Evolutionary conservation across 192 early-diverging fungal species (phyloP), one percentile per base, ranked within the genome.

Genomic region (Coemansia sp.): DNA sequence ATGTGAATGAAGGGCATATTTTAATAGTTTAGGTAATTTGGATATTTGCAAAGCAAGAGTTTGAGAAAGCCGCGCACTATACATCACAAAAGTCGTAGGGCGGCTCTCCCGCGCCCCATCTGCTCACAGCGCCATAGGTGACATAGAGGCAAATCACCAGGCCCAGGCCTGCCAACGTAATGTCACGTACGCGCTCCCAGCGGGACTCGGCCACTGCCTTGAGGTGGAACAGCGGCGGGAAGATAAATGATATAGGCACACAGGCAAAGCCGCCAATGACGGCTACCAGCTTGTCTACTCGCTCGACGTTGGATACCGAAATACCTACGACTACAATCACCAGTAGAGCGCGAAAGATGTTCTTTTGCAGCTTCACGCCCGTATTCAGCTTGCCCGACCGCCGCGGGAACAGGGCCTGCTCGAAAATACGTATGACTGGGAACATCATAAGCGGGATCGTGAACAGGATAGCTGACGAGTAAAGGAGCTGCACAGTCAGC

Each of bases 381-480:
- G 47, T 70, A 64, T 86, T 87, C 62, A 78, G 73, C 69, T 96
- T 96, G 49, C 96, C 96, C 41, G 90, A 91, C 12, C 61, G 52
- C 68, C 86, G 78, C 2, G 86, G 78, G 53, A 95, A 96, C 18
- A 95, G 55, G 5, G 83, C 89, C 55, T 86, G 88, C 71, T 98
- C 95, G 61, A 90, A 87, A 65, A 96, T 94, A 64, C 92, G 89
- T 65, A 96, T 91, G 18, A 91, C 90, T 1, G 97, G 95, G 75
- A 95, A 97, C 56, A 96, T 85, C 49, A 91, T 92, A 43, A 98
- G 83, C 3, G 97, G 97, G 37, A 92, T 91, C 2, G 94, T 92
- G 13, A 96, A 82, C 71, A 93, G 84, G 61, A 98, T 97, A 13
- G 97, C 95, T 43, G 96, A 71, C n/a, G 92, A 91, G 75, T 98